Conservation (phyloP, 2,329 filamentous ascomycete genomes). For the Neophaeococcomyces aloes region DNA sequence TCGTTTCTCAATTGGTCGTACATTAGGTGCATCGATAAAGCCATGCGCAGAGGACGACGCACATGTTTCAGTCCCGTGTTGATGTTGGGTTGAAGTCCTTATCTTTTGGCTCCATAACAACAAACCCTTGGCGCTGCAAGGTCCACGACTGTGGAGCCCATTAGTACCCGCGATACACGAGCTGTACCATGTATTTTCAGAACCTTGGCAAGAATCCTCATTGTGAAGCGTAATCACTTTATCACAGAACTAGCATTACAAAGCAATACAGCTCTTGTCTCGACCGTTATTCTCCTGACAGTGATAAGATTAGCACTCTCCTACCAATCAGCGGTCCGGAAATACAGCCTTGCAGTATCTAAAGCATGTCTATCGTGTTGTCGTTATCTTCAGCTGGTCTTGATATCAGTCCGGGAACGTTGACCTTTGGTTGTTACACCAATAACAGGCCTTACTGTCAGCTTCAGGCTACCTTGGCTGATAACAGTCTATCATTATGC, state of each 20-base stretch:
- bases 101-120: constrained; percentile 1
- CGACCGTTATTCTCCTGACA: neutral
- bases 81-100: constrained; percentile 3
- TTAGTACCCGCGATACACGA: neutral
- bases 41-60: too few species aligned
- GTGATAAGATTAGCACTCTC: neutral
- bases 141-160: neutral
- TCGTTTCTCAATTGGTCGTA: too few species aligned
- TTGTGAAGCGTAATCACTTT: too few species aligned
- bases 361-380: neutral
- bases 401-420: neutral
- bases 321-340: neutral
- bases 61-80: neutral
- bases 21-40: too few species aligned
- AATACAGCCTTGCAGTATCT: neutral
- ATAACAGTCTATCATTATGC: neutral
- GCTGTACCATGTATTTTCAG: neutral
- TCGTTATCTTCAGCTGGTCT: neutral
- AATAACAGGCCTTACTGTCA: neutral
- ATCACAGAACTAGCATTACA: too few species aligned
- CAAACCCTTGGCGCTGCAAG: constrained; percentile 1
- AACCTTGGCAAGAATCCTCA: too few species aligned
- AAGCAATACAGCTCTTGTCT: neutral
- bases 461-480: neutral
- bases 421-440: neutral